Percentiles rank a stretch among this genome's conserved stretches.
Evolutionary conservation across 2,329 filamentous ascomycete species (phyloP).

Genomic region (Chalara sp.): DNA sequence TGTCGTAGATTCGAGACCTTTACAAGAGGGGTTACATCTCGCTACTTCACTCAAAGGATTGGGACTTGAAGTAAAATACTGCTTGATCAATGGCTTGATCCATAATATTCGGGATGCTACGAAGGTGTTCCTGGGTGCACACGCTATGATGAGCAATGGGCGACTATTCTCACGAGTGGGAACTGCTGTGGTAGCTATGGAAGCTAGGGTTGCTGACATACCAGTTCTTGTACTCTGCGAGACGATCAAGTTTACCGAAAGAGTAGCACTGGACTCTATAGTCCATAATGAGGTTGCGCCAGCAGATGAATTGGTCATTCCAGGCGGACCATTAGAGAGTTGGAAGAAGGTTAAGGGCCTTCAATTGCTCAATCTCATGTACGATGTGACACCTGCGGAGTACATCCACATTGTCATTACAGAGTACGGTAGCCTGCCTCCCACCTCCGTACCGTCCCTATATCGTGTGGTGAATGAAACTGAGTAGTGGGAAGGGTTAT

Average conservation of each 20-base stretch:
- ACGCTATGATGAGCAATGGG: slow-evolving; percentile 94
- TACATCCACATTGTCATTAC: slow-evolving; percentile 86
- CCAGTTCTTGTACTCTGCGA: slow-evolving; percentile 89
- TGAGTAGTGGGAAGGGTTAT: slow-evolving; percentile 7
- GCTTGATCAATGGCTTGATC: slow-evolving; percentile 69
- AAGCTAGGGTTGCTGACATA: slow-evolving; percentile 67
- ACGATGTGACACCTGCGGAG: slow-evolving; percentile 84
- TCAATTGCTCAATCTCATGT: slow-evolving; percentile 69
- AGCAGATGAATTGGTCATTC: slow-evolving; percentile 52
- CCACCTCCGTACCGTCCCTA: slow-evolving; percentile 75
- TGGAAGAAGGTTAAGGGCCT: slow-evolving; percentile 54
- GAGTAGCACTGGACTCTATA: slow-evolving; percentile 85
- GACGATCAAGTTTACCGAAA: slow-evolving; percentile 89
- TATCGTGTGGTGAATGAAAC: slow-evolving; percentile 48
- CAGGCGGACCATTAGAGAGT: slow-evolving; percentile 34
- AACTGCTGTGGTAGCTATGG: slow-evolving; percentile 79
- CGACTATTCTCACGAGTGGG: slow-evolving; percentile 82
- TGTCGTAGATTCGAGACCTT: slow-evolving; percentile 69
- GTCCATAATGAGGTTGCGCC: slow-evolving; percentile 90
- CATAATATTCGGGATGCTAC: slow-evolving; percentile 61
- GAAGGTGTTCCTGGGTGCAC: slow-evolving; percentile 72
- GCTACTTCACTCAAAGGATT: slow-evolving; percentile 60
- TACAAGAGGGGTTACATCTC: slow-evolving; percentile 64
- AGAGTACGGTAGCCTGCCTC: slow-evolving; percentile 80
- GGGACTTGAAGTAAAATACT: slow-evolving; percentile 75